phyloP scores from a whole-genome alignment of 306 rosid species.

The Trifolium dubium region DNA sequence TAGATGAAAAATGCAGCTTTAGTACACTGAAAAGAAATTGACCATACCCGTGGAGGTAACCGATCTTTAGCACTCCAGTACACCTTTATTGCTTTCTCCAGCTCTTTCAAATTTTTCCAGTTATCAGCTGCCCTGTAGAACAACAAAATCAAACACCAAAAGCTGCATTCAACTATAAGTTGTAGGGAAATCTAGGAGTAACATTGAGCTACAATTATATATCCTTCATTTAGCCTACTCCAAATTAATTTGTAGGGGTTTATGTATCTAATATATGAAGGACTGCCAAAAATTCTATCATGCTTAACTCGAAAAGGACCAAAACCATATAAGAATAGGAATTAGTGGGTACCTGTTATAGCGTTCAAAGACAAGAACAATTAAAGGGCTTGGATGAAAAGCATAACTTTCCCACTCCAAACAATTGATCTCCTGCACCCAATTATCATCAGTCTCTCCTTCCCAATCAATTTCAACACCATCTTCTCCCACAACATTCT shows the following conservation, averaged over 20 bases:
- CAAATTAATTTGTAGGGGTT: not conserved
- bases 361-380: slow-evolving; percentile 89
- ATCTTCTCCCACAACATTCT: slow-evolving; percentile 77
- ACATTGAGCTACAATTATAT: not conserved
- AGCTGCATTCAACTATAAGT: slow-evolving; percentile 17
- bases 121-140: slow-evolving; percentile 72
- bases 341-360: slow-evolving; percentile 62
- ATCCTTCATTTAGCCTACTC: not conserved
- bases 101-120: slow-evolving; percentile 91
- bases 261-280: not conserved
- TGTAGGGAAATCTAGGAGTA: not conserved
- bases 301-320: not conserved
- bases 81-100: slow-evolving; percentile 86
- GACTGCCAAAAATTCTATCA: not conserved
- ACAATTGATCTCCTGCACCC: slow-evolving; percentile 94
- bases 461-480: slow-evolving; percentile 93
- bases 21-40: slow-evolving; percentile 9
- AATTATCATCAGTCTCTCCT: slow-evolving; percentile 88
- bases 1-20: slow-evolving; percentile 19
- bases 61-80: slow-evolving; percentile 84
- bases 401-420: slow-evolving; percentile 97
- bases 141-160: slow-evolving; percentile 29
- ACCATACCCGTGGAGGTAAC: slow-evolving; percentile 86
- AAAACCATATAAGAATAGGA: not conserved
- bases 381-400: slow-evolving; percentile 89